phyloP scores from a whole-genome alignment of 1,139 yeast species.

The Blastobotrys buckinghamii region DNA sequence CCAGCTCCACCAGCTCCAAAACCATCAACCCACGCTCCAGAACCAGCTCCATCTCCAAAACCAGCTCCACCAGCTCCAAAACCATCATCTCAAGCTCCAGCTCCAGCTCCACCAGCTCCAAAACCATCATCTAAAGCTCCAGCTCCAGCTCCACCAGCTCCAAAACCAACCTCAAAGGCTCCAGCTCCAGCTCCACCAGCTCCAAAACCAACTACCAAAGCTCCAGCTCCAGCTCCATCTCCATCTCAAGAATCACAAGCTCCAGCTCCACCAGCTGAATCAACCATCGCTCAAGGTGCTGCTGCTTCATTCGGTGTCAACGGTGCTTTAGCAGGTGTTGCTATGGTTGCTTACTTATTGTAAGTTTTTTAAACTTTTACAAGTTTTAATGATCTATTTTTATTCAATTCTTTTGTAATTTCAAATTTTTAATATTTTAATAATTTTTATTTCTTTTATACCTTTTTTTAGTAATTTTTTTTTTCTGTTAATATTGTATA shows the following conservation, averaged over 20 bases:
- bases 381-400: background rate
- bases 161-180: conserved; percentile 2
- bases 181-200: conserved; percentile 5
- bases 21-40: conserved; percentile 39
- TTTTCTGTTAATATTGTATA: no score
- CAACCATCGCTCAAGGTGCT: background rate
- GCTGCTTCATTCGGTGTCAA: background rate
- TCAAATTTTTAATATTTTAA: background rate
- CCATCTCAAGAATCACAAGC: background rate
- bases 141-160: conserved; percentile 3
- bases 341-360: background rate
- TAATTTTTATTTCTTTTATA: background rate
- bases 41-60: conserved; percentile 19
- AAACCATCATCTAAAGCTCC: conserved; percentile 14
- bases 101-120: conserved; percentile 19
- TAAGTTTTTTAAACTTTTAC: background rate
- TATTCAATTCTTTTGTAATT: background rate
- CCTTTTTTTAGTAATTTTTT: no score
- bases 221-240: conserved; percentile 10
- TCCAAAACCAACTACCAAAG: conserved; percentile 3
- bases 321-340: background rate
- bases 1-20: conserved; percentile 24
- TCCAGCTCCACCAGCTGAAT: background rate
- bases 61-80: conserved; percentile 25
- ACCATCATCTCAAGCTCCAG: conserved; percentile 22